These are phyloP conservation scores for Crotalaria pallida DNA, from an alignment of 306 rosid genomes.

Conservation along the genomic window DNA sequence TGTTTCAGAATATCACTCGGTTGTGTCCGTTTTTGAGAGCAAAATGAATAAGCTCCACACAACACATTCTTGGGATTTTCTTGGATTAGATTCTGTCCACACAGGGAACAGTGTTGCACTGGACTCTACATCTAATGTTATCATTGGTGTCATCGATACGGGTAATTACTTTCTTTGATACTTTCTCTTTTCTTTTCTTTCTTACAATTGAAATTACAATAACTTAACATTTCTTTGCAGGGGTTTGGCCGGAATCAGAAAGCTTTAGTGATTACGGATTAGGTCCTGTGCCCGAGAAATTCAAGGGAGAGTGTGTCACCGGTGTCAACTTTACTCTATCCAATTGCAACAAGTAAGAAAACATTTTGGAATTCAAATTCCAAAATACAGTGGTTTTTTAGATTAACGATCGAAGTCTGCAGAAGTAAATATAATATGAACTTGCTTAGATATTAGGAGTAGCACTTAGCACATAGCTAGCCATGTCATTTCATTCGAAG, in stretches of 20 bases:
- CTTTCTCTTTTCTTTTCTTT: background rate
- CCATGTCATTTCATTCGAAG: background rate
- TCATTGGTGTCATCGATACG: slow-evolving; percentile 63
- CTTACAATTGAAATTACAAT: background rate
- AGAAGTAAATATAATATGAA: background rate
- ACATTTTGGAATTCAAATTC: background rate
- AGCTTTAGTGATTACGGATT: slow-evolving; percentile 64
- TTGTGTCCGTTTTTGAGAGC: slow-evolving; percentile 64
- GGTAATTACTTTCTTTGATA: slow-evolving; percentile 34
- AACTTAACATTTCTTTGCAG: slow-evolving; percentile 22
- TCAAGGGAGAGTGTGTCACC: slow-evolving; percentile 60
- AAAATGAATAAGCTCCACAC: slow-evolving; percentile 50
- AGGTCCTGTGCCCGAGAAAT: slow-evolving; percentile 54
- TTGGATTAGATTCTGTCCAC: slow-evolving; percentile 36
- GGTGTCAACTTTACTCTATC: slow-evolving; percentile 56
- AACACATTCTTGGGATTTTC: slow-evolving; percentile 71
- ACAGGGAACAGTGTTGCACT: slow-evolving; percentile 17
- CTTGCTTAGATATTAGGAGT: background rate
- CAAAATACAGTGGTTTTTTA: background rate
- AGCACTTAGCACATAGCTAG: background rate
- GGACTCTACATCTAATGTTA: slow-evolving; percentile 36
- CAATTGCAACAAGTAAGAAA: slow-evolving; percentile 63
- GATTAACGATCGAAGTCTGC: background rate
- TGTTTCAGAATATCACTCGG: slow-evolving; percentile 42
- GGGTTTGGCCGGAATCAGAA: slow-evolving; percentile 74